A percentile compares a stretch with the other conserved stretches of the same genome.
phyloP scores from a whole-genome alignment of 441 rosid genomes.

The Sinapis alba region DNA sequence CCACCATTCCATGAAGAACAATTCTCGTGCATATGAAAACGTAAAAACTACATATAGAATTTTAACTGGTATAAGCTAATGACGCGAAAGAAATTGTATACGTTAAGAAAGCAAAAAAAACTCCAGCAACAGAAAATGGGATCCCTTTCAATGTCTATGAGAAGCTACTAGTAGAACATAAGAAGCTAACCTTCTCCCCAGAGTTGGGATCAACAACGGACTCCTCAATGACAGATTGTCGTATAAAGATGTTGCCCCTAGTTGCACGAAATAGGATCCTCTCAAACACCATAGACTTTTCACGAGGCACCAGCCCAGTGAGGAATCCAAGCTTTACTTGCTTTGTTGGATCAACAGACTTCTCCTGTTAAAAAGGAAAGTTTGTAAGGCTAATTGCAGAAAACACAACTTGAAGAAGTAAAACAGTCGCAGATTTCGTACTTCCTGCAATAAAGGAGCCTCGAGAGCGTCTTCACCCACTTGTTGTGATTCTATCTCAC shows the following conservation, averaged over 20 bases:
- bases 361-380: constrained; percentile 49
- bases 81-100: not conserved
- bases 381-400: constrained; percentile 19
- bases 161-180: too few species aligned
- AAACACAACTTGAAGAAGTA: constrained; percentile 9
- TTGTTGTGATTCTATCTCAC: constrained; percentile 66
- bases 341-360: constrained; percentile 69
- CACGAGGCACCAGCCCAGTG: constrained; percentile 85
- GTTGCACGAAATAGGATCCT: constrained; percentile 95
- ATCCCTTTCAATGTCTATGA: not conserved
- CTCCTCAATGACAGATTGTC: constrained; percentile 68
- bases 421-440: constrained; percentile 14
- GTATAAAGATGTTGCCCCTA: constrained; percentile 79
- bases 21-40: constrained; percentile 4
- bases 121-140: not conserved
- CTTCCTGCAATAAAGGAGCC: constrained; percentile 73
- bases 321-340: constrained; percentile 86
- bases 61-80: not conserved
- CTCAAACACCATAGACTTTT: constrained; percentile 83
- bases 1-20: constrained; percentile 1
- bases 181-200: constrained; percentile 68
- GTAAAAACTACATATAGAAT: not conserved
- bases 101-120: constrained; percentile 4
- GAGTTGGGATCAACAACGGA: constrained; percentile 85
- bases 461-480: constrained; percentile 66